Percentiles rank a stretch among this genome's conserved stretches.
Conservation (phyloP, 2,329 filamentous ascomycete genomes). For the Pezicula neosporulosa region DNA sequence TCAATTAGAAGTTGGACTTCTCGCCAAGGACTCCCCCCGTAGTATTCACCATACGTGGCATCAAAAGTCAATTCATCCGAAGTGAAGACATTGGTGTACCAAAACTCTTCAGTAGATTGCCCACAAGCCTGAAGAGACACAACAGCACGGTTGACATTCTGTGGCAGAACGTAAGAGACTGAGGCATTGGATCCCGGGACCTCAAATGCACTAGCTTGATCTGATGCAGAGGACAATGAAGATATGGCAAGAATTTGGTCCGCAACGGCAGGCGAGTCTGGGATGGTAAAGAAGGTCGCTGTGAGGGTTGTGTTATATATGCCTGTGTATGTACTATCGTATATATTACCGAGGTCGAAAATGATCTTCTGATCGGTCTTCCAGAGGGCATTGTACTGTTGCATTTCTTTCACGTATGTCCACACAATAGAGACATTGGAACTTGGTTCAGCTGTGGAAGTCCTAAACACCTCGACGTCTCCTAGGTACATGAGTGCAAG, state of each 20-base stretch:
- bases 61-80: constrained; percentile 55
- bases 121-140: constrained; percentile 73
- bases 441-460: constrained; percentile 75
- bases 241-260: constrained; percentile 66
- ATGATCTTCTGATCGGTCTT: constrained; percentile 66
- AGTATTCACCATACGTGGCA: constrained; percentile 47
- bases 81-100: constrained; percentile 73
- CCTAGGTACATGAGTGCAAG: constrained; percentile 70
- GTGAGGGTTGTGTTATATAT: constrained; percentile 69
- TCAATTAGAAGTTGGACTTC: constrained; percentile 75
- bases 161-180: constrained; percentile 55
- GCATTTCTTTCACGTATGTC: constrained; percentile 76
- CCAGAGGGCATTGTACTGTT: constrained; percentile 59
- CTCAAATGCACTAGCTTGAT: constrained; percentile 60
- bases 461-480: constrained; percentile 77
- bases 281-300: constrained; percentile 61
- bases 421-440: constrained; percentile 60
- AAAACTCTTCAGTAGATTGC: constrained; percentile 74
- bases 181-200: constrained; percentile 59
- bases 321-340: constrained; percentile 67
- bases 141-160: constrained; percentile 62
- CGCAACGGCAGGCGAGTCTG: constrained; percentile 41
- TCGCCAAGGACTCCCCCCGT: constrained; percentile 69
- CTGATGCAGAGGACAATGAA: constrained; percentile 40
- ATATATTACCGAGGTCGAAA: constrained; percentile 71